Evolutionary conservation across 345 rosid genomes (phyloP).

Genomic region (Gossypium raimondii): DNA sequence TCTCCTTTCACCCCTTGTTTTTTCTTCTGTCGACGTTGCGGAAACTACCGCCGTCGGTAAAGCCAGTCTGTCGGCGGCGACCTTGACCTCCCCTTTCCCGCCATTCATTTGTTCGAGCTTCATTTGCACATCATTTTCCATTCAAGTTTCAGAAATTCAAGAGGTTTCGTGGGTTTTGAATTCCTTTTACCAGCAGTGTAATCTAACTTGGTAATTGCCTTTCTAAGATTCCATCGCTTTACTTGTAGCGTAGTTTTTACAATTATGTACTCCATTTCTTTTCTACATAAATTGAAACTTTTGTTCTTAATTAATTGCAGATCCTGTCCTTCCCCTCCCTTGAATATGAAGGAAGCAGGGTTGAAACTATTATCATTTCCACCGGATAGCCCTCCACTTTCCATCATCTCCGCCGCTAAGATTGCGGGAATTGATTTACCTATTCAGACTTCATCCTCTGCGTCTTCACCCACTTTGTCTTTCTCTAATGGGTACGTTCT

Average conservation of each 20-base stretch:
- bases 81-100: neutral
- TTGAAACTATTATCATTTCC: slow-evolving; percentile 1
- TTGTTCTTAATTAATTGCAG: neutral
- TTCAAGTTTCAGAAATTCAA: neutral
- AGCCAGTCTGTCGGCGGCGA: neutral
- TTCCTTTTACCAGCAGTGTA: neutral
- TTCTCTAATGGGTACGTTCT: slow-evolving; percentile 1
- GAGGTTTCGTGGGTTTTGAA: neutral
- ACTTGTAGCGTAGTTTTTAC: neutral
- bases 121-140: no score
- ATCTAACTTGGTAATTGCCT: neutral
- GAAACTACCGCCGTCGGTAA: neutral
- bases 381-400: neutral
- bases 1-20: no score
- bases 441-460: neutral
- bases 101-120: no score
- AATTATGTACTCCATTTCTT: no score
- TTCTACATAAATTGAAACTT: neutral
- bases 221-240: neutral
- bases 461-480: neutral
- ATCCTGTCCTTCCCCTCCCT: neutral
- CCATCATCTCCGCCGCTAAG: slow-evolving; percentile 6
- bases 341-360: slow-evolving; percentile 2
- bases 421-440: neutral
- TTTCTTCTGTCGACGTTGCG: neutral